Evolutionary conservation across 2,329 filamentous ascomycete species (phyloP).

Genomic region (Chrysoporthe deuterocubensis): DNA sequence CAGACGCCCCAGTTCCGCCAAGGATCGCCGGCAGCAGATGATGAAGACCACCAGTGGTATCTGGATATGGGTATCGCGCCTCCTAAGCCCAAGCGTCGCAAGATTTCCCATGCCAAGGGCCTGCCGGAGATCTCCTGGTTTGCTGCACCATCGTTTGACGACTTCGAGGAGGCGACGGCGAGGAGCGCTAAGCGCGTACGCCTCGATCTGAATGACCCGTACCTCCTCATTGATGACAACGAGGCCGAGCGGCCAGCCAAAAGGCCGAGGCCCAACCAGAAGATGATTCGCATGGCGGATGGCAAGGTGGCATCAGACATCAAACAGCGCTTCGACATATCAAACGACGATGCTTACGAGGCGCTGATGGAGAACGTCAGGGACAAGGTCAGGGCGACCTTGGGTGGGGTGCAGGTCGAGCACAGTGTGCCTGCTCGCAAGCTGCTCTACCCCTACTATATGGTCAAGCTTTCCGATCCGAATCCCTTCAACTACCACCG

Average conservation of each 20-base stretch:
- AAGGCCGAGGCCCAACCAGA: slow-evolving; percentile 58
- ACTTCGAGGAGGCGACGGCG: slow-evolving; percentile 75
- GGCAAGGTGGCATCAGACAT: slow-evolving; percentile 74
- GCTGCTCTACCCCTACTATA: slow-evolving; percentile 95
- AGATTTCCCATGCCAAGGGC: slow-evolving; percentile 54
- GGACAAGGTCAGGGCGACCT: slow-evolving; percentile 90
- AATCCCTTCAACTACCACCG: slow-evolving; percentile 80
- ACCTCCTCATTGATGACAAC: slow-evolving; percentile 80
- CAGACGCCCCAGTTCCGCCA: slow-evolving; percentile 37
- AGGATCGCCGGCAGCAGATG: slow-evolving; percentile 33
- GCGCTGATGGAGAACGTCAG: slow-evolving; percentile 95
- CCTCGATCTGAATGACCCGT: slow-evolving; percentile 86
- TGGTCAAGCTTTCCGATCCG: slow-evolving; percentile 75
- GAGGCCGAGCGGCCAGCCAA: slow-evolving; percentile 67
- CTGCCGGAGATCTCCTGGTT: slow-evolving; percentile 63
- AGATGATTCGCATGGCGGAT: slow-evolving; percentile 69
- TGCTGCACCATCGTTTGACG: slow-evolving; percentile 74
- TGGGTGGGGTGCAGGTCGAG: slow-evolving; percentile 90
- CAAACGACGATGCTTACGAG: slow-evolving; percentile 95
- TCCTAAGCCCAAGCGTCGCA: slow-evolving; percentile 64
- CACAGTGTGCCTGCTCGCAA: slow-evolving; percentile 91
- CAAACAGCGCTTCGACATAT: slow-evolving; percentile 87
- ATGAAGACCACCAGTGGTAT: slow-evolving; percentile 67
- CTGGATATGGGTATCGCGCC: slow-evolving; percentile 60
- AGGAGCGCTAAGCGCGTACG: slow-evolving; percentile 77